Evolutionary conservation across 2,329 filamentous ascomycete species (phyloP), one percentile per base, ranked within the genome.

Genomic region (Aspergillus spinulosporus): DNA sequence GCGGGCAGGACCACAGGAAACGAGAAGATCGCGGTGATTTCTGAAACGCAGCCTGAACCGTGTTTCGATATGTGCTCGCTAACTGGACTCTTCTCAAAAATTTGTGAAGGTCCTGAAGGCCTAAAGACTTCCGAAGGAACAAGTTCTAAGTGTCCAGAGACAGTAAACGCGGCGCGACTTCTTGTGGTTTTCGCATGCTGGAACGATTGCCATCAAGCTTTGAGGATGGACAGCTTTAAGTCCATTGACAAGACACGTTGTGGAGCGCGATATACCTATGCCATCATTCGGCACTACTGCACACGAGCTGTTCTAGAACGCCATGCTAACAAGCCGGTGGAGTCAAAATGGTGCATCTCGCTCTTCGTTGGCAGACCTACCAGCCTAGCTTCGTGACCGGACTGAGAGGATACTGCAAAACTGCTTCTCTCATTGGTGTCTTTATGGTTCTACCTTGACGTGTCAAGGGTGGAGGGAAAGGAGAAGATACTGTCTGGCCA

Each of bases 301-400:
- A 37, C 6, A 12, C 9, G 34, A 37, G 34, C 7, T 26, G 48
- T 50, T 50, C 48, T 39, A 50, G 48, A 50, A 50, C 48, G 21
- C 34, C n/a, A 14, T 42, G 29, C 42, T 29, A 50, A 43, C 37
- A 32, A 29, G 48, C 37, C 8, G 37, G 48, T 50, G 48, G 48
- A 50, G 48, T 11, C 40, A 40, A 5, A 21, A 21, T 11, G 26
- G 47, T 49, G 34, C 47, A 34, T 14, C 47, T 29, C 15, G 4
- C 12, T 47, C 29, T 29, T 37, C 21, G 47, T 26, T 49, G 47
- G 36, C 12, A 14, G 34, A 12, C 34, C n/a, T 12, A 37, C 6
- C 31, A 34, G 31, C 34, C n/a, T 12, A 37, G 8, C 9, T 37
- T 12, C 34, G 8, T 12, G 9, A 12, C 14, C 4, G 26, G 26